Base-by-base conservation (phyloP, 2,329 filamentous ascomycete genomes). In the Ophiostoma angusticollis region DNA sequence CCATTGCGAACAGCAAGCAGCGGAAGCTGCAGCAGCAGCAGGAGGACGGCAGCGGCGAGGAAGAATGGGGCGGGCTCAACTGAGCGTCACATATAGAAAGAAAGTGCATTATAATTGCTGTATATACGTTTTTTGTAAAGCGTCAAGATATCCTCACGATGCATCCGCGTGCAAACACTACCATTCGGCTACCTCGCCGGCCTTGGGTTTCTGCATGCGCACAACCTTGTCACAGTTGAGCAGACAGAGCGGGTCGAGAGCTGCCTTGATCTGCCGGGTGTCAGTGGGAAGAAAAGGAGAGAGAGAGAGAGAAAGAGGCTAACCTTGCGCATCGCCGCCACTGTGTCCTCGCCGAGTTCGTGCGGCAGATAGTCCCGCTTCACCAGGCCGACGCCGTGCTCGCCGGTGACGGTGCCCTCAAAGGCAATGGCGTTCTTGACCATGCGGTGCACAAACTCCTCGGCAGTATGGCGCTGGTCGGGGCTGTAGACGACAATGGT, bases 321-420 rank as follows among this genome's bases (percentile, higher is more conserved):
- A 17, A 31, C 77, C 68, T 80, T 83, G 59, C 84, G 72, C 84
- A 93, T 93, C 17, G 80, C 68, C 60, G 87, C 81, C 8, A 93
- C 82, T 0, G 83, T 84, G 11, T 61, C 65, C 55, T 75, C 65
- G 11, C 84, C 82, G 29, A 91, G 64, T 60, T 93, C 84, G 52
- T 87, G 80, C 9, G 75, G 68, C 31, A 93, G 67, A 53, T 89
- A 89, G 54, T 91, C 84, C 49, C 84, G 68, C 71, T 93, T 93
- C 41, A 89, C 80, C 34, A 93, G 63, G 6, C 84, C 84, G 38
- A 91, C 78, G 30, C 84, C 84, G 56, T 93, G 84, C 59, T 93
- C 84, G 39, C 84, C 84, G 11, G 84, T 87, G 1, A 86, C 83
- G 0, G 84, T 91, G 8, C 84, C 84, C 58, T 91, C 84, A 63